Evolutionary conservation across 345 rosid genomes (phyloP).

Genomic region (Gossypium ekmanianum): DNA sequence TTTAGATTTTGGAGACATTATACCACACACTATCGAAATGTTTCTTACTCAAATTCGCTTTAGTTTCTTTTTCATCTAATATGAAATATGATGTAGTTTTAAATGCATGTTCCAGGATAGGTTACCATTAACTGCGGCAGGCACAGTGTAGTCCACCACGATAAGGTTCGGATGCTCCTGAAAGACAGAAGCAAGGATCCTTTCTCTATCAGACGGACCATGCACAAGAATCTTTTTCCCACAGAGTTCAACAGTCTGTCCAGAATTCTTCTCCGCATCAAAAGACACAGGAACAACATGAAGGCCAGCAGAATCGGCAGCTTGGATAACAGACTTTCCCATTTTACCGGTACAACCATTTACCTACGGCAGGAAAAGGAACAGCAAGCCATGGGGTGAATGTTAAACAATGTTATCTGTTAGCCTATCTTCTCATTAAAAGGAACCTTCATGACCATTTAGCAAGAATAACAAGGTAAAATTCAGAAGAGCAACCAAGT

Average conservation of each 20-base stretch:
- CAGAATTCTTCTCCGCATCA: conserved; percentile 67
- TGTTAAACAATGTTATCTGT: background rate
- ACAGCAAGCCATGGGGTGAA: background rate
- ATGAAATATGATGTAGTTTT: background rate
- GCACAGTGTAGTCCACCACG: conserved; percentile 83
- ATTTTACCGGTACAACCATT: conserved; percentile 85
- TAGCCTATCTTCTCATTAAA: background rate
- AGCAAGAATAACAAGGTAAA: background rate
- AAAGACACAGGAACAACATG: conserved; percentile 67
- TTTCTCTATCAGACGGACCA: conserved; percentile 71
- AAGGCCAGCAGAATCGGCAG: conserved; percentile 85
- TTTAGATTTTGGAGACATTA: conserved; percentile 6
- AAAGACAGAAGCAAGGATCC: conserved; percentile 53
- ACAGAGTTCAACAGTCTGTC: conserved; percentile 54
- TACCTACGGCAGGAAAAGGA: conserved; percentile 42
- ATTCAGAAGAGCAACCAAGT: background rate
- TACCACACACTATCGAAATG: background rate
- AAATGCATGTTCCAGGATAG: background rate
- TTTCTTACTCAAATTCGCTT: background rate
- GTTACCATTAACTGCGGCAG: conserved; percentile 81
- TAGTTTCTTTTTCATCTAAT: background rate
- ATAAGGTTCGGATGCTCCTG: conserved; percentile 66
- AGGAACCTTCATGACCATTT: background rate
- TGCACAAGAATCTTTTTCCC: conserved; percentile 69
- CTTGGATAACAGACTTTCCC: conserved; percentile 90